Evolutionary conservation across 2,329 filamentous ascomycete genomes (phyloP).

Genomic region (Penicillium sp.): DNA sequence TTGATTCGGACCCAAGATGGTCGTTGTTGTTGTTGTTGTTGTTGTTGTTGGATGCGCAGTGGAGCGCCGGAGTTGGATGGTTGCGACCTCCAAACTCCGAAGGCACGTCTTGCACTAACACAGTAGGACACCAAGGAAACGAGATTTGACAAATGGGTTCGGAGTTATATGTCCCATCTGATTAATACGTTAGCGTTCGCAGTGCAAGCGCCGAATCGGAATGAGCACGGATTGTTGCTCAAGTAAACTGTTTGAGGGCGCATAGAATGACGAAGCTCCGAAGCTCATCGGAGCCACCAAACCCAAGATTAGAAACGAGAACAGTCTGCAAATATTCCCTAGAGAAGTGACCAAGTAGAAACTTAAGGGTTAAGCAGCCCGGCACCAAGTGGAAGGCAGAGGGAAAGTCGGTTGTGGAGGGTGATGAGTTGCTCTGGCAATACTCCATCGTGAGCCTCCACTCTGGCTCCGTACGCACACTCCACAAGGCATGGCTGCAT

Average conservation of each 20-base stretch:
- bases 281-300: conserved; percentile 19
- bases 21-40: too few species aligned
- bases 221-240: too few species aligned
- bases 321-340: conserved; percentile 14
- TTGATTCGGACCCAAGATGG: too few species aligned
- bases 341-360: conserved; percentile 13
- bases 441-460: conserved; percentile 12
- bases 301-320: conserved; percentile 6
- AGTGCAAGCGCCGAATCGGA: too few species aligned
- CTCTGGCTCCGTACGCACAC: conserved; percentile 15
- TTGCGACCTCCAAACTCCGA: conserved; percentile 9
- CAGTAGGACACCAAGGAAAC: too few species aligned
- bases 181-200: too few species aligned
- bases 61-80: conserved; percentile 9
- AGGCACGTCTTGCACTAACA: too few species aligned
- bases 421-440: neutral
- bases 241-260: conserved; percentile 18
- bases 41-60: too few species aligned
- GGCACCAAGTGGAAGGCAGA: neutral
- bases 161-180: too few species aligned
- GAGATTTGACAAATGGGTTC: neutral
- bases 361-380: conserved; percentile 6
- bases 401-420: neutral
- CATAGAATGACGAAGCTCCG: conserved; percentile 20
- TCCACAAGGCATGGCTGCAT: conserved; percentile 16